phyloP scores from a whole-genome alignment of 805 yeast genomes.

The Nakazawaea peltata region DNA sequence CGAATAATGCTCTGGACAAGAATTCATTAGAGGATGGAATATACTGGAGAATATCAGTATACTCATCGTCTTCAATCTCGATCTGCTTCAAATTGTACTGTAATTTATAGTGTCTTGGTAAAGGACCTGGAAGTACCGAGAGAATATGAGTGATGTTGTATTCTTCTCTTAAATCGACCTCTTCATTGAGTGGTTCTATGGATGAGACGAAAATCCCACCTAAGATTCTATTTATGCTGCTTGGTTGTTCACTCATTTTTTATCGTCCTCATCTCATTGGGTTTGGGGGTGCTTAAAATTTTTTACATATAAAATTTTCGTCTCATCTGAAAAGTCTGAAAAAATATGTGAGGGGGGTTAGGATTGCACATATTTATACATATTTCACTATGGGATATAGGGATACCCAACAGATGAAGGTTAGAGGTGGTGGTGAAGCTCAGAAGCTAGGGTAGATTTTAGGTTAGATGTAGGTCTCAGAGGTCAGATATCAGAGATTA shows the following conservation, averaged over 20 bases:
- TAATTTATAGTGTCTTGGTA: constrained; percentile 40
- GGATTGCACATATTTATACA: no score
- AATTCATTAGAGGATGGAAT: constrained; percentile 57
- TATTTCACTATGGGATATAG: no score
- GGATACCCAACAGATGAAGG: no score
- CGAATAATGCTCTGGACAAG: constrained; percentile 56
- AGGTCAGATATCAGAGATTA: no score
- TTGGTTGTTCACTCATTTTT: no score
- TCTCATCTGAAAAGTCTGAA: no score
- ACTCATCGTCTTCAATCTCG: constrained; percentile 64
- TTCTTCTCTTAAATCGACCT: constrained; percentile 39
- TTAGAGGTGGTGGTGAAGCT: no score
- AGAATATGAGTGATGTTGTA: constrained; percentile 63
- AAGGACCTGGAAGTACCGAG: constrained; percentile 57
- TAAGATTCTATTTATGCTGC: constrained; percentile 61
- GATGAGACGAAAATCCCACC: constrained; percentile 78
- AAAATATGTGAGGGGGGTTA: no score
- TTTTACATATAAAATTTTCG: no score
- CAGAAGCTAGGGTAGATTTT: no score
- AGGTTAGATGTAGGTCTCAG: no score
- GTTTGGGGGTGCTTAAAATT: not conserved
- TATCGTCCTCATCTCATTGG: not conserved
- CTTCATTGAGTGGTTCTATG: constrained; percentile 51
- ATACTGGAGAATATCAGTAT: constrained; percentile 54
- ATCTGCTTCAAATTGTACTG: constrained; percentile 51